Evolutionary conservation across 192 early-diverging fungal genomes (phyloP).

Genomic region (Gryganskiella cystojenkinii): DNA sequence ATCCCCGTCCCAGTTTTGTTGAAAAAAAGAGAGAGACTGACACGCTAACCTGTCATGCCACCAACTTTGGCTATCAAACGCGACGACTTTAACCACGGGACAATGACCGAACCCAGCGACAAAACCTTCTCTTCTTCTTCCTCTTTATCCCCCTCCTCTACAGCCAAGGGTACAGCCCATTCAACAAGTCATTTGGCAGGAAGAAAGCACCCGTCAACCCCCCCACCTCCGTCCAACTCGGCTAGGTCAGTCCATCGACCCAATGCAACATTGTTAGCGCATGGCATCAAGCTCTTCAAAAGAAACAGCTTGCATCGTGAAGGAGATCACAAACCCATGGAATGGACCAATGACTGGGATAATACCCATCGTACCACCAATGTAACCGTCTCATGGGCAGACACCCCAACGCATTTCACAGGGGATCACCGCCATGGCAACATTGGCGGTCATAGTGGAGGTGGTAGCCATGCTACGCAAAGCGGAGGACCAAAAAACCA

Average conservation of each 20-base stretch:
- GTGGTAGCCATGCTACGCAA: too few species aligned
- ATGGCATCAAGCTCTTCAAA: constrained; percentile 13
- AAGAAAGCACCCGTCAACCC: constrained; percentile 34
- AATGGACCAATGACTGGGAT: constrained; percentile 1
- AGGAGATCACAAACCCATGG: not conserved
- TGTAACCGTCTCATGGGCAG: not conserved
- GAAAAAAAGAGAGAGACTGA: too few species aligned
- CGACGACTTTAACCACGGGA: too few species aligned
- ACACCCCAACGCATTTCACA: too few species aligned
- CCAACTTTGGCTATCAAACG: too few species aligned
- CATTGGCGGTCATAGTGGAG: too few species aligned
- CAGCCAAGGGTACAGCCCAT: not conserved
- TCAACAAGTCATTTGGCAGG: constrained; percentile 11
- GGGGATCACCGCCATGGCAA: too few species aligned
- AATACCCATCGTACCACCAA: not conserved
- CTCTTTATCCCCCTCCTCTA: not conserved
- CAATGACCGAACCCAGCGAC: too few species aligned
- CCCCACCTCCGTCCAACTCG: constrained; percentile 22
- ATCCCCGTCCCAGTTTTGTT: too few species aligned
- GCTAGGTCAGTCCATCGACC: constrained; percentile 15
- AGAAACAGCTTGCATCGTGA: not conserved
- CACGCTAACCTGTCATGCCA: too few species aligned
- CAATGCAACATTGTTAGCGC: not conserved
- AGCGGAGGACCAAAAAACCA: too few species aligned
- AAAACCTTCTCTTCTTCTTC: too few species aligned